Conservation (phyloP, 352 stramenopile species). For the Peronospora belbahrii region DNA sequence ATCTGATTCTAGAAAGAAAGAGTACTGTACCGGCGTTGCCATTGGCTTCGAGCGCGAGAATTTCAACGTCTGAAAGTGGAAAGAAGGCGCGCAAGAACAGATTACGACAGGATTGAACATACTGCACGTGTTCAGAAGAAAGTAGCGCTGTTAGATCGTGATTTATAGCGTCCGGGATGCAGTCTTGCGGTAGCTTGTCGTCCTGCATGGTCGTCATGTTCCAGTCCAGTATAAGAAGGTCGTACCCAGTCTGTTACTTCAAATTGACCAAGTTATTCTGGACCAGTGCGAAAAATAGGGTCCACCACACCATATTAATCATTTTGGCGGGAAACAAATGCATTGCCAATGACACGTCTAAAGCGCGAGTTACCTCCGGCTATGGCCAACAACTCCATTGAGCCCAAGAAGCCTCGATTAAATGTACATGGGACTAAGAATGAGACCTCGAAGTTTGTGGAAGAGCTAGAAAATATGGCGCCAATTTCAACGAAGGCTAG, state of each 20-base stretch:
- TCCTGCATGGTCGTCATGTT: not conserved
- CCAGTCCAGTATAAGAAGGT: conserved; percentile 1
- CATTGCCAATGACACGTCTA: conserved; percentile 23
- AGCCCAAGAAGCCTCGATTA: conserved; percentile 34
- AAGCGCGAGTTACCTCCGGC: conserved; percentile 29
- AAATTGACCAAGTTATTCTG: conserved; percentile 1
- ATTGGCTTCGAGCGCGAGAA: conserved; percentile 42
- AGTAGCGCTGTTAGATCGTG: conserved; percentile 17
- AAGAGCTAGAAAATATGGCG: conserved; percentile 53
- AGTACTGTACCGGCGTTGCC: conserved; percentile 50
- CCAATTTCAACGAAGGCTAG: conserved; percentile 54
- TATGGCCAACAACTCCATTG: not conserved
- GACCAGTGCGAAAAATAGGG: not conserved
- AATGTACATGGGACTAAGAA: conserved; percentile 18
- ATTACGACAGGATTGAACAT: conserved; percentile 15
- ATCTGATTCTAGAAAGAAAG: conserved; percentile 4
- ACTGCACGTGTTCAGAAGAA: conserved; percentile 24
- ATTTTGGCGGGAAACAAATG: conserved; percentile 23
- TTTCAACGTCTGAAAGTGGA: conserved; percentile 39
- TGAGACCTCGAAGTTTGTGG: conserved; percentile 35
- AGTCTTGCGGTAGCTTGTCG: not conserved
- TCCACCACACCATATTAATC: conserved; percentile 1
- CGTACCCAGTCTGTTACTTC: not conserved
- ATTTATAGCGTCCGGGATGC: not conserved
- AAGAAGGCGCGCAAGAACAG: conserved; percentile 20